These are phyloP conservation scores for Chrysoporthe puriensis DNA, from an alignment of 2,329 filamentous ascomycete species.

Conservation along the genomic window DNA sequence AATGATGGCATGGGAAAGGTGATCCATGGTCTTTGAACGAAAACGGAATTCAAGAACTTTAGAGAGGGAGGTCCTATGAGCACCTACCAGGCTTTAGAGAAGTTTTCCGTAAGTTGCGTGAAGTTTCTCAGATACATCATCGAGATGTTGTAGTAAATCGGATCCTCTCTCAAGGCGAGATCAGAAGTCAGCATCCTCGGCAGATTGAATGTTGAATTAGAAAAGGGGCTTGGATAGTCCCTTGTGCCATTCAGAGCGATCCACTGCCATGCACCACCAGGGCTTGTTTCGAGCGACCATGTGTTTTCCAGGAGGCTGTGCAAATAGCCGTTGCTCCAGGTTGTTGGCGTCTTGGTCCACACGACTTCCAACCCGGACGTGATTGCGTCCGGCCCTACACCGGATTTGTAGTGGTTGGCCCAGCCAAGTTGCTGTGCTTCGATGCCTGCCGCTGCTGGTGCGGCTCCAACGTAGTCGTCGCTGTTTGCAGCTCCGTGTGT, in stretches of 20 bases:
- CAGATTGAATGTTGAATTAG: slow-evolving; percentile 67
- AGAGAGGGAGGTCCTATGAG: neutral
- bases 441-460: slow-evolving; percentile 64
- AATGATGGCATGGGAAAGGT: neutral
- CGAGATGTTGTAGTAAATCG: slow-evolving; percentile 71
- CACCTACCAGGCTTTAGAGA: slow-evolving; percentile 64
- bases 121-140: slow-evolving; percentile 68
- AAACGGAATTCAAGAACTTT: neutral
- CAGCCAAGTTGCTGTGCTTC: slow-evolving; percentile 72
- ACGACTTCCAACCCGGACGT: slow-evolving; percentile 75
- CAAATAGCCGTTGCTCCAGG: slow-evolving; percentile 74
- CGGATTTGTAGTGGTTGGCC: slow-evolving; percentile 63
- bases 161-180: slow-evolving; percentile 69
- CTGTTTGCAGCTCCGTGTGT: slow-evolving; percentile 69
- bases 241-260: slow-evolving; percentile 66
- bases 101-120: slow-evolving; percentile 67
- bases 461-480: slow-evolving; percentile 63
- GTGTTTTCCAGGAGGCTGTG: slow-evolving; percentile 75
- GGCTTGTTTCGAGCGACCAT: slow-evolving; percentile 72
- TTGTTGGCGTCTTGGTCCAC: slow-evolving; percentile 73
- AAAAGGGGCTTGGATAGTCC: slow-evolving; percentile 70
- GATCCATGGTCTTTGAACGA: neutral
- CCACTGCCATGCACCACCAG: slow-evolving; percentile 74
- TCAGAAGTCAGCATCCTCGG: slow-evolving; percentile 75
- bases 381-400: slow-evolving; percentile 69